phyloP scores from a whole-genome alignment of 495 filamentous ascomycete genomes.

The Ascobolus immersus region DNA sequence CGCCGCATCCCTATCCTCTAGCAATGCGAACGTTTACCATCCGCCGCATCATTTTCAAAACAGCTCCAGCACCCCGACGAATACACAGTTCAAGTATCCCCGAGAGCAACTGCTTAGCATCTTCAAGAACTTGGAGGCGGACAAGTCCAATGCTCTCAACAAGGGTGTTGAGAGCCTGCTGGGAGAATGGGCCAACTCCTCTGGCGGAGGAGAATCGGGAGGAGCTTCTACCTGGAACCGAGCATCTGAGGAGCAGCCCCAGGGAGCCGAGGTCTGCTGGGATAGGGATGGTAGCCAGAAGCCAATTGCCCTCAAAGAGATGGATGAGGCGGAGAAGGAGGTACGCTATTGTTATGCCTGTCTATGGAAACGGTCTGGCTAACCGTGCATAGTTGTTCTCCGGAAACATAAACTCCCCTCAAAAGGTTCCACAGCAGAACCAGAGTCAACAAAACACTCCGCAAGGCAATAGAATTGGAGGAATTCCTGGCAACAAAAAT shows the following conservation, averaged over 20 bases:
- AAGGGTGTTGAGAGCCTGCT: constrained; percentile 41
- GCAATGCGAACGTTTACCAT: constrained; percentile 11
- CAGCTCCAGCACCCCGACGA: constrained; percentile 30
- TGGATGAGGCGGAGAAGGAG: constrained; percentile 65
- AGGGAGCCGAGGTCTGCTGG: constrained; percentile 71
- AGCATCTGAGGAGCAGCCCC: too few relatives aligned
- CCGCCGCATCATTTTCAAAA: constrained; percentile 16
- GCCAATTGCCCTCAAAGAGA: constrained; percentile 47
- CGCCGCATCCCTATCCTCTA: constrained; percentile 18
- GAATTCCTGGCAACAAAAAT: constrained; percentile 47
- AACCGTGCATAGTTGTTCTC: constrained; percentile 35
- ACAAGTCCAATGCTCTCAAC: constrained; percentile 27
- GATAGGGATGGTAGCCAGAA: constrained; percentile 45
- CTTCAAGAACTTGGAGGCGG: constrained; percentile 35
- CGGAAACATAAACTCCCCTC: constrained; percentile 68
- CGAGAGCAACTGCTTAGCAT: constrained; percentile 63
- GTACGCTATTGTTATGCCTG: constrained; percentile 22
- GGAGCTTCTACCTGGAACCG: constrained; percentile 64
- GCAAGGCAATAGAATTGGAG: constrained; percentile 19
- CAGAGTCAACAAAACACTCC: constrained; percentile 40
- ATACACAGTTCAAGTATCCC: constrained; percentile 37
- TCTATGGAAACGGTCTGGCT: constrained; percentile 10
- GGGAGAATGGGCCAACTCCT: constrained; percentile 52
- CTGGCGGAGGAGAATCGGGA: constrained; percentile 32
- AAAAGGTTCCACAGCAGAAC: constrained; percentile 58